Conservation (phyloP, 2,329 filamentous ascomycete species). For the Fusarium miscanthi region DNA sequence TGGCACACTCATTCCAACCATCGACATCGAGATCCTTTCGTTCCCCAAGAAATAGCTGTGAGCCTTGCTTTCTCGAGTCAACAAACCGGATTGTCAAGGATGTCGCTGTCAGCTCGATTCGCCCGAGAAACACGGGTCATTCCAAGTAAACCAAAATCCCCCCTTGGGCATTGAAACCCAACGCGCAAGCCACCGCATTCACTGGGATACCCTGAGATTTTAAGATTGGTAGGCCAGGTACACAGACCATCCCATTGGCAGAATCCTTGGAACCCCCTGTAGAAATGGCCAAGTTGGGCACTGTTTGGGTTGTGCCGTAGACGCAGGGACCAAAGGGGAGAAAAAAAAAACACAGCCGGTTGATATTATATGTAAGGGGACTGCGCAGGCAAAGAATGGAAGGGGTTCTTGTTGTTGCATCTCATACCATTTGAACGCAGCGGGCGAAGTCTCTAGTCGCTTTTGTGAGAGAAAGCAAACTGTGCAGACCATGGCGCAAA, state of each 20-base stretch:
- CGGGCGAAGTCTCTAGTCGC: constrained; percentile 36
- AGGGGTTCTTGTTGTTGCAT: not conserved
- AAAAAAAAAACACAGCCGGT: not conserved
- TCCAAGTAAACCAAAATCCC: constrained; percentile 1
- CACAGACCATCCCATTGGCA: constrained; percentile 19
- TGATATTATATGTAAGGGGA: constrained; percentile 25
- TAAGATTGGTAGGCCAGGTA: constrained; percentile 32
- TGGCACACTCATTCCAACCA: constrained; percentile 22
- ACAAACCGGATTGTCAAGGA: not conserved
- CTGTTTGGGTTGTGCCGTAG: constrained; percentile 11
- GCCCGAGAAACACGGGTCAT: constrained; percentile 1
- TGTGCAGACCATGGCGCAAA: constrained; percentile 36
- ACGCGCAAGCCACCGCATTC: not conserved
- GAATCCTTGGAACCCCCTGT: constrained; percentile 17
- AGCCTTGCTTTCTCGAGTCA: not conserved
- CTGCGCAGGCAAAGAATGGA: not conserved
- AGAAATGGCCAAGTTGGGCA: constrained; percentile 27
- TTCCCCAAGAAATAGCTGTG: not conserved
- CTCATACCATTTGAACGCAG: constrained; percentile 2
- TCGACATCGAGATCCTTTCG: constrained; percentile 21
- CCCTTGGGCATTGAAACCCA: constrained; percentile 35
- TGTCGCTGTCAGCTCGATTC: not conserved
- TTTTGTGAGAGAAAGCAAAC: constrained; percentile 27
- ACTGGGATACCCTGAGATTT: constrained; percentile 35
- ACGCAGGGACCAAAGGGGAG: not conserved